Evolutionary conservation across 2,329 filamentous ascomycete genomes (phyloP), one percentile per base, ranked within the genome.

Genomic region (Cytospora mali): DNA sequence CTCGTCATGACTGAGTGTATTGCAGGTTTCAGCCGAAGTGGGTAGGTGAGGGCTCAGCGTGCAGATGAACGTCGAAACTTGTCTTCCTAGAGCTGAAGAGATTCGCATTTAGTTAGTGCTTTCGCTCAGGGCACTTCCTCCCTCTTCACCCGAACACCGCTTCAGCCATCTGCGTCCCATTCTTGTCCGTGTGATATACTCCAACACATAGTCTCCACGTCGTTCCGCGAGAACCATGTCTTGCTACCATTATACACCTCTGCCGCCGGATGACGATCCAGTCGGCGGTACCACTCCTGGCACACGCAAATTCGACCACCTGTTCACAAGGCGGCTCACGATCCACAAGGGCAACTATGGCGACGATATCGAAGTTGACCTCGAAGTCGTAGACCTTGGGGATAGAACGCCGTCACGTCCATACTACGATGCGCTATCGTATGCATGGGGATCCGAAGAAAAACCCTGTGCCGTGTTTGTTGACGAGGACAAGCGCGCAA

Each of bases 391-490:
- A 11, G 42, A 13, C n/a, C 42, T 46, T 23, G 42, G n/a, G n/a
- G 7, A 23, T 9, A n/a, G 4, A 18, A 13, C 3, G n/a, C n/a
- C 10, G 42, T 4, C n/a, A 13, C 6, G 0, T 4, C 53, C 53
- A 42, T 10, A 14, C n/a, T 55, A 35, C n/a, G 53, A 55, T 6
- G 53, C 21, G 5, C n/a, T 55, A 18, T 55, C 53, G 16, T 55
- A 55, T 6, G 53, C 42, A 4, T 55, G 53, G 53, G 53, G 53
- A 16, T 42, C 53, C 33, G 29, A 28, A 10, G n/a, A 9, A 25
- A 35, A 27, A 3, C 29, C 53, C 31, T 2, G 23, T 10, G 16
- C n/a, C 53, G 31, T 55, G 3, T 42, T 31, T 35, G 33, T 55
- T 6, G 31, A 31, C 33, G 18, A 25, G 31, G 29, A 55, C 18